Conservation (phyloP, 148 eudicot species). For the Nyssa sinensis region DNA sequence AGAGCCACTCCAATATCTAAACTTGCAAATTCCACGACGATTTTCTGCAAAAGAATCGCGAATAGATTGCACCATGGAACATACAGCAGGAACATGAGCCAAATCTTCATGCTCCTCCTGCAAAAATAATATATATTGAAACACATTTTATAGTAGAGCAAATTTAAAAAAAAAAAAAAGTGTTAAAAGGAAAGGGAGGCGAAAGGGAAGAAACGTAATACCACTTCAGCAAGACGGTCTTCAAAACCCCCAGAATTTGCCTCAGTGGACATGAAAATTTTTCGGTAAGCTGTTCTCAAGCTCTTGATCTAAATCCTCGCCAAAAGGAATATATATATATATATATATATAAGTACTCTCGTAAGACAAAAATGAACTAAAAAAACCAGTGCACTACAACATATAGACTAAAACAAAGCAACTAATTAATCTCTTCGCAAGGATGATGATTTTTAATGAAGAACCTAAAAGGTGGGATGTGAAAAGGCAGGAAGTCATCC, state of each 20-base stretch:
- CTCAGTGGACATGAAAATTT: constrained; percentile 69
- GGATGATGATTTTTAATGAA: too few relatives aligned
- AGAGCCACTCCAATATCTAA: constrained; percentile 48
- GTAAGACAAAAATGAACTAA: constrained; percentile 6
- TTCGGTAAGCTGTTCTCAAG: constrained; percentile 84
- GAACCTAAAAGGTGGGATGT: neutral
- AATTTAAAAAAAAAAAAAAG: too few relatives aligned
- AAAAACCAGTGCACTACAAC: neutral
- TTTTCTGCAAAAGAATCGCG: constrained; percentile 69
- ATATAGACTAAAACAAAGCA: neutral
- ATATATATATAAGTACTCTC: constrained; percentile 14
- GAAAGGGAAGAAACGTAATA: constrained; percentile 24
- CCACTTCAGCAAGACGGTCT: constrained; percentile 75
- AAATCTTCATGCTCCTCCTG: constrained; percentile 77
- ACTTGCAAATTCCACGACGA: constrained; percentile 97
- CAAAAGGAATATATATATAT: constrained; percentile 11
- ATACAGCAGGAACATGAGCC: constrained; percentile 55
- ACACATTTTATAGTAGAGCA: neutral
- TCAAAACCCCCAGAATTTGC: constrained; percentile 57
- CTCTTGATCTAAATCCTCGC: constrained; percentile 63
- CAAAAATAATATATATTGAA: constrained; percentile 9
- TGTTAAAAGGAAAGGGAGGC: constrained; percentile 6
- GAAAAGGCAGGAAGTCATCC: neutral
- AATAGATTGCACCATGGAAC: constrained; percentile 68
- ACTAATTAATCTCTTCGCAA: neutral